Base-by-base conservation (phyloP, 2,329 filamentous ascomycete species). In the Fusarium goolgardi region DNA sequence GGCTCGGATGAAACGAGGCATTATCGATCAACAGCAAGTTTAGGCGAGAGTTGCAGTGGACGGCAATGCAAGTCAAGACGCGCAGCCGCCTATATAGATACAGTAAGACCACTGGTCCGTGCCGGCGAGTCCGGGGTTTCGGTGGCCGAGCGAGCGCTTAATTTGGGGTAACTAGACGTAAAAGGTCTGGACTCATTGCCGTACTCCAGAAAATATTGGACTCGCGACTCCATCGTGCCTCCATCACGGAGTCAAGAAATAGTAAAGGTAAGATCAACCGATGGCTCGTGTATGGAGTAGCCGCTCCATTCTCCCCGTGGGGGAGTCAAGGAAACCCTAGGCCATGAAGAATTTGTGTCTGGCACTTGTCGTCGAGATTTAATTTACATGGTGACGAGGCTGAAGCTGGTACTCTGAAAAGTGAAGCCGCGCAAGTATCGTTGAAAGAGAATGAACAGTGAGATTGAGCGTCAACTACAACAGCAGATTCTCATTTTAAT, bases 121-220 rank as follows among this genome's bases (percentile, higher is more conserved):
- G 60, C 53, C 46, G 59, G 60, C 23, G 35, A 52, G 53, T 65
- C 61, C 61, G 60, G 46, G 47, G 46, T 63, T 29, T 13, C 25
- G 21, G 40, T 25, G 21, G 15, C 31, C 45, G 50, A 40, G 29
- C 37, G 52, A 49, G 46, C 35, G 32, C 25, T 40, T 50, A 21
- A 35, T 27, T 45, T 40, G 25, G 32, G 25, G 27, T 40, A 35
- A 35, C 34, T 51, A 58, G 63, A 50, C 60, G 31, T 35, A 39
- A 31, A 49, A 35, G 50, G 53, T 47, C 60, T 49, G 37, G 60
- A 35, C 35, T 43, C 25, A 18, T 16, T 43, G 5, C 2, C 10
- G 8, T 31, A 32, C 57, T 21, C 16, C 27, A 39, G 29, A 20
- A 12, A 40, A 31, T 27, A 44, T 20, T 27, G 27, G 32, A 20